Evolutionary conservation across 2,329 filamentous ascomycete species (phyloP).

Genomic region (Grosmannia huntii): DNA sequence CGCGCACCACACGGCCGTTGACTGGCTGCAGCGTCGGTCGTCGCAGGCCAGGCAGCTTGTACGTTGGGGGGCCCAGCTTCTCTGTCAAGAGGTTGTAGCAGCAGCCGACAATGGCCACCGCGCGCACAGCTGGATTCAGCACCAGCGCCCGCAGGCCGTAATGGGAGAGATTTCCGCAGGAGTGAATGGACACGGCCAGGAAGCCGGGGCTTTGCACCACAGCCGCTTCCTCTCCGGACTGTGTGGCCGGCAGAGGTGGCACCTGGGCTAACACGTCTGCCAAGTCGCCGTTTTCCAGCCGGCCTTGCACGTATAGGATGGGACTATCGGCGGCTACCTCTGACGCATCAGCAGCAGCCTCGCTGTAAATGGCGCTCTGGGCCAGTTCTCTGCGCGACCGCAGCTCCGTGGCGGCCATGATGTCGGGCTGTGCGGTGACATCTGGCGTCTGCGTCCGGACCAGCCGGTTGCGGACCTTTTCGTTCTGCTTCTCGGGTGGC

Average conservation of each 20-base stretch:
- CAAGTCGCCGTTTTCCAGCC: conserved; percentile 61
- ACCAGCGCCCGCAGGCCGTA: conserved; percentile 80
- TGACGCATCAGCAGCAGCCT: neutral
- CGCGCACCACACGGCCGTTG: conserved; percentile 55
- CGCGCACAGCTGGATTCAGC: conserved; percentile 69
- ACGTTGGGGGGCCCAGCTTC: conserved; percentile 71
- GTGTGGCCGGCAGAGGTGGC: conserved; percentile 36
- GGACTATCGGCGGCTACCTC: conserved; percentile 41
- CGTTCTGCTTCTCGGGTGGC: conserved; percentile 25
- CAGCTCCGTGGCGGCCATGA: conserved; percentile 5
- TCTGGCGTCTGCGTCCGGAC: conserved; percentile 16
- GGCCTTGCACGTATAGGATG: conserved; percentile 67
- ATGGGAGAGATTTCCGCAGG: conserved; percentile 94
- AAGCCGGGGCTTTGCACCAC: conserved; percentile 26
- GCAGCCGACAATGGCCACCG: conserved; percentile 93
- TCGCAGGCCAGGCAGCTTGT: conserved; percentile 61
- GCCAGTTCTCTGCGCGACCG: conserved; percentile 6
- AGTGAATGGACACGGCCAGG: conserved; percentile 92
- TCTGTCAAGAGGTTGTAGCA: conserved; percentile 97
- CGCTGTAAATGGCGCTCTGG: conserved; percentile 1
- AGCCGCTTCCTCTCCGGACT: conserved; percentile 9
- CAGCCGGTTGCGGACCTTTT: conserved; percentile 24
- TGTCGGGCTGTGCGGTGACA: neutral
- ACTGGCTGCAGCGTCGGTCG: conserved; percentile 55
- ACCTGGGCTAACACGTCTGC: conserved; percentile 53